Evolutionary conservation across 2,329 filamentous ascomycete genomes (phyloP).

Genomic region (Aspergillus viridinutans): DNA sequence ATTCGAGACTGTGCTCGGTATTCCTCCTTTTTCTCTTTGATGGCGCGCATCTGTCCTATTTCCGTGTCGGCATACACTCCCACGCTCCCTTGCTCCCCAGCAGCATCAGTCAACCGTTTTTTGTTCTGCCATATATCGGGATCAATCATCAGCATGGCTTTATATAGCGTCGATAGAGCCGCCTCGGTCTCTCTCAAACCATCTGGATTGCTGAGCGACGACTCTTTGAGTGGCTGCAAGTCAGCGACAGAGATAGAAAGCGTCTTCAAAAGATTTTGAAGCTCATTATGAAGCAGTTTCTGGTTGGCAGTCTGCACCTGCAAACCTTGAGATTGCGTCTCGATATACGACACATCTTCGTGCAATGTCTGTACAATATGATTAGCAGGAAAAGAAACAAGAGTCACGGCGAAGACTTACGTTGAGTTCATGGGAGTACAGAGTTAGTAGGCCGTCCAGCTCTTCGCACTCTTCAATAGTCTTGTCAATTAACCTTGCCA

Average conservation of each 20-base stretch:
- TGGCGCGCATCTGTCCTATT: slow-evolving; percentile 79
- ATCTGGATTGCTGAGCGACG: slow-evolving; percentile 65
- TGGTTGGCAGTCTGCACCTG: slow-evolving; percentile 98
- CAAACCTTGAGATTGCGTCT: slow-evolving; percentile 92
- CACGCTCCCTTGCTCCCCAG: slow-evolving; percentile 34
- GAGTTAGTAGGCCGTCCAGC: slow-evolving; percentile 84
- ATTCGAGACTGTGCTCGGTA: slow-evolving; percentile 71
- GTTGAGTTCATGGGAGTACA: slow-evolving; percentile 91
- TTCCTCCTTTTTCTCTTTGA: slow-evolving; percentile 90
- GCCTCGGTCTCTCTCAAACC: slow-evolving; percentile 75
- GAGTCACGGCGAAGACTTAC: slow-evolving; percentile 49
- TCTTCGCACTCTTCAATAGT: slow-evolving; percentile 96
- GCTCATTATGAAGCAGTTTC: slow-evolving; percentile 83
- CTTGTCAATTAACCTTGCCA: slow-evolving; percentile 79
- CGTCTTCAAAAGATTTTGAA: slow-evolving; percentile 83
- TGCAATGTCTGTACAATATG: slow-evolving; percentile 66
- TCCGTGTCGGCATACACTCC: slow-evolving; percentile 69
- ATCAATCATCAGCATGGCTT: slow-evolving; percentile 90
- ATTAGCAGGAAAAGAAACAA: slow-evolving; percentile 21
- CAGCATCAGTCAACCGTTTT: slow-evolving; percentile 46
- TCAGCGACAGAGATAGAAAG: slow-evolving; percentile 79
- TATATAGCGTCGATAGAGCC: slow-evolving; percentile 77
- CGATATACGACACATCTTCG: slow-evolving; percentile 94
- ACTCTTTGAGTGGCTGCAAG: slow-evolving; percentile 67
- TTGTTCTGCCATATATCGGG: slow-evolving; percentile 63